Base-by-base conservation (phyloP, 2,329 filamentous ascomycete genomes). In the Trichoderma polysporum region DNA sequence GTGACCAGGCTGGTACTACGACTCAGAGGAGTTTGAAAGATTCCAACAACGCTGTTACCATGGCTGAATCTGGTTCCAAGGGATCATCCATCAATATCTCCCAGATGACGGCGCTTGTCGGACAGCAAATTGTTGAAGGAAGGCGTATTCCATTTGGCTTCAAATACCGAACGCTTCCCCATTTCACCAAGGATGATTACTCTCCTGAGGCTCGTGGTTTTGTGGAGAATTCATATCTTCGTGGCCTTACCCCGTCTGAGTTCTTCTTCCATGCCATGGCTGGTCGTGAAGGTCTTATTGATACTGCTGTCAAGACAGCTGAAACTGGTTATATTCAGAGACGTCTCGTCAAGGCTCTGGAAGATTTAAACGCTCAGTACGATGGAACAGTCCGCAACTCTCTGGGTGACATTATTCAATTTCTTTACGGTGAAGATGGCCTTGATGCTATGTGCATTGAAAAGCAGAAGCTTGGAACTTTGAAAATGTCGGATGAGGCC, bases 251-350 rank as follows among this genome's bases (percentile, higher is more conserved):
- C 0, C 95, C 95, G 0, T 90, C 92, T 0, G 95, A 99, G 73
- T 99, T 99, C 82, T 99, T 97, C 84, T 99, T 99, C 86, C 95
- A 99, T 86, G 95, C 95, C 76, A 99, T 99, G 95, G 95, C 95
- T 85, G 95, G 95, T 93, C 90, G 95, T 84, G 95, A 99, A 82
- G 95, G 95, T 97, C 86, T 99, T 65, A 99, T 99, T 74, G 95
- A 99, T 86, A 99, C 95, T 61, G 95, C 95, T 71, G 96, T 99
- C 81, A 99, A 99, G 86, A 99, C 95, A 71, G 95, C 95, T 22
- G 96, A 99, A 80, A 99, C 96, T 67, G 95, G 95, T 81, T 99
- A 99, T 79, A 99, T 99, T 71, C 96, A 99, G 80, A 92, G 95
- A 81, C 93, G 96, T 84, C 86, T 99, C 53, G 95, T 99, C 75